A percentile compares a stretch with the other conserved stretches of the same genome.
Evolutionary conservation across 345 rosid genomes (phyloP).

Genomic region (Mangifera indica): DNA sequence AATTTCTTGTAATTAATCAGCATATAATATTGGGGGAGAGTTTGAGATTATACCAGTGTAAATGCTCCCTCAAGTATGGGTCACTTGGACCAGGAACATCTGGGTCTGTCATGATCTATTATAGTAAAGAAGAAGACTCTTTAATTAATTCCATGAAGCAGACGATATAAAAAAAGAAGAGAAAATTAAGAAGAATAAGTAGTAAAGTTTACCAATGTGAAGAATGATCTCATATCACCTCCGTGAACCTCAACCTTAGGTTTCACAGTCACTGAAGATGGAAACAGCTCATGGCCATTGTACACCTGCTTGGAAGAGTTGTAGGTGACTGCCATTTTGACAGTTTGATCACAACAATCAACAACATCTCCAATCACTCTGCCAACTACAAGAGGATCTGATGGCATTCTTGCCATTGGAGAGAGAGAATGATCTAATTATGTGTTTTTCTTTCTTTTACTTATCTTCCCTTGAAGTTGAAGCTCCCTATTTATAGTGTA

Average conservation of each 20-base stretch:
- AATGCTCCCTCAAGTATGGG: constrained; percentile 88
- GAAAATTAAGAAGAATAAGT: background rate
- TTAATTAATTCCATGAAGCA: background rate
- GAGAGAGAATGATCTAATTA: background rate
- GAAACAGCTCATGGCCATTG: constrained; percentile 87
- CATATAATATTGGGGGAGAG: background rate
- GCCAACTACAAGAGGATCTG: constrained; percentile 82
- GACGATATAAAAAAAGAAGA: background rate
- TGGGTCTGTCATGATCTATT: constrained; percentile 95
- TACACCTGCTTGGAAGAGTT: constrained; percentile 68
- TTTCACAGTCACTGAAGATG: constrained; percentile 63
- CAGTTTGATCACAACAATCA: constrained; percentile 55
- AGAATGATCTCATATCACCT: constrained; percentile 86
- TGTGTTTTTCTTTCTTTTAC: background rate
- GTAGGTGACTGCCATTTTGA: constrained; percentile 69
- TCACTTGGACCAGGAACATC: constrained; percentile 99
- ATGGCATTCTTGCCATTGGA: constrained; percentile 42
- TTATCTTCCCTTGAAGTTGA: constrained; percentile 10
- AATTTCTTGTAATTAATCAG: too few relatives aligned
- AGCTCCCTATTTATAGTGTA: constrained; percentile 34
- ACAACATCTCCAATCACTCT: constrained; percentile 90
- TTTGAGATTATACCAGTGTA: constrained; percentile 67
- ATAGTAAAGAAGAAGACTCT: background rate
- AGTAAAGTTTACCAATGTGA: constrained; percentile 70
- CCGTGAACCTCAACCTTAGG: constrained; percentile 91